Evolutionary conservation across 1,139 yeast genomes (phyloP).

Genomic region (Hyphopichia fennica): DNA sequence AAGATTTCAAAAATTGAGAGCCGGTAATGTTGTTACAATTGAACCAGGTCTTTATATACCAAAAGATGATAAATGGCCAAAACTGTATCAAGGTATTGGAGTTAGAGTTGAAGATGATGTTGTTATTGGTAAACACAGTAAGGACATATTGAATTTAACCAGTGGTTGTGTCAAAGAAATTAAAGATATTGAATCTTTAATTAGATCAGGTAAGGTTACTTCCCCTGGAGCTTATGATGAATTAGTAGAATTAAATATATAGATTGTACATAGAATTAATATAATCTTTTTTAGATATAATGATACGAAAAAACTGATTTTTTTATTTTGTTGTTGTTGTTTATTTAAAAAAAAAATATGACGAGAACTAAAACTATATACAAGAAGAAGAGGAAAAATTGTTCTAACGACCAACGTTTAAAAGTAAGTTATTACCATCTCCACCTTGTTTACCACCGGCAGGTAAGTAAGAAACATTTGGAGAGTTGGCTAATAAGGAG

Average conservation of each 20-base stretch:
- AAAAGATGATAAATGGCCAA: conserved; percentile 64
- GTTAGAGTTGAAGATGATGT: conserved; percentile 93
- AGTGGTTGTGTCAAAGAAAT: conserved; percentile 85
- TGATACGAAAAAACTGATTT: too few species aligned
- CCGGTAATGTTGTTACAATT: conserved; percentile 81
- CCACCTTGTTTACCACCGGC: conserved; percentile 19
- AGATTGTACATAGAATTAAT: conserved; percentile 6
- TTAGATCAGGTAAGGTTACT: conserved; percentile 51
- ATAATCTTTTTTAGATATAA: background rate
- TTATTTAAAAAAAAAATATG: too few species aligned
- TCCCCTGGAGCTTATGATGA: conserved; percentile 53
- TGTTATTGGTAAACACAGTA: conserved; percentile 63
- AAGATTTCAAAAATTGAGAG: conserved; percentile 47
- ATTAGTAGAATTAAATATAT: conserved; percentile 41
- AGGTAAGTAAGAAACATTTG: conserved; percentile 93
- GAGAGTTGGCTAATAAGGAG: conserved; percentile 73
- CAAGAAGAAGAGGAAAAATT: background rate
- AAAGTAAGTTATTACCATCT: conserved; percentile 38
- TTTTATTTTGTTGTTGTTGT: background rate
- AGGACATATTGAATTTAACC: conserved; percentile 62
- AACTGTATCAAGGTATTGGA: conserved; percentile 83
- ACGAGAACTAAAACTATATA: conserved; percentile 1
- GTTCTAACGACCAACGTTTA: conserved; percentile 40
- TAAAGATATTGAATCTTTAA: conserved; percentile 69
- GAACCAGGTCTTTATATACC: conserved; percentile 97